Percentiles rank a stretch among this genome's conserved stretches.
These are phyloP conservation scores for Artemisia tridentata DNA, from an alignment of 129 eudicot species.

Conservation along the genomic window DNA sequence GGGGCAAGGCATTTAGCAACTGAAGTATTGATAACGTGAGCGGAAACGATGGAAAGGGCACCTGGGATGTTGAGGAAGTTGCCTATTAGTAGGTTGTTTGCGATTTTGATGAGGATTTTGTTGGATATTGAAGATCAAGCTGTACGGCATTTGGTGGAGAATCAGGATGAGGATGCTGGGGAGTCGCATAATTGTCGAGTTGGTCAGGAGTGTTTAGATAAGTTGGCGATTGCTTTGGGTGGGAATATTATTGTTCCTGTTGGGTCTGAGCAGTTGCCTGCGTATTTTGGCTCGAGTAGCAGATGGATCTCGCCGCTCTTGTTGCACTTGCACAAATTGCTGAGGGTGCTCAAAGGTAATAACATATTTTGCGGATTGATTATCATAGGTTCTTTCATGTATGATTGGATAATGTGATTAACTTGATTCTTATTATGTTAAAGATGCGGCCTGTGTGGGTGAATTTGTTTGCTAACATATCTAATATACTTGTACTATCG, in stretches of 20 bases:
- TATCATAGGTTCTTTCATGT: background rate
- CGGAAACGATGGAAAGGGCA: conserved; percentile 85
- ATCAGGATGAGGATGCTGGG: conserved; percentile 87
- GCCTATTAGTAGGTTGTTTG: conserved; percentile 78
- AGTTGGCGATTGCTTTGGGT: conserved; percentile 78
- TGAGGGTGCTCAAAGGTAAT: conserved; percentile 91
- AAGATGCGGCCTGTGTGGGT: no score
- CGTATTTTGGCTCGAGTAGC: conserved; percentile 89
- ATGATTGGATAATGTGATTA: conserved; percentile 1
- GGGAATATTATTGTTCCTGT: conserved; percentile 88
- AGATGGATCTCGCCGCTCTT: conserved; percentile 82
- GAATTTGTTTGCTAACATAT: no score
- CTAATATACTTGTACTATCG: no score
- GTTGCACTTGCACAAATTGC: conserved; percentile 96
- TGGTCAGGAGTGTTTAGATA: conserved; percentile 88
- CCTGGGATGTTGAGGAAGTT: conserved; percentile 96
- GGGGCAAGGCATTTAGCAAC: conserved; percentile 83
- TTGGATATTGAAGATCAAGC: conserved; percentile 82
- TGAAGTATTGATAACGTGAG: conserved; percentile 77
- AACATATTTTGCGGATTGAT: background rate
- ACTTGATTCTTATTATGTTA: background rate
- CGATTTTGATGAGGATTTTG: conserved; percentile 65
- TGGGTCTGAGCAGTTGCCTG: conserved; percentile 81
- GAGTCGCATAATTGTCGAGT: conserved; percentile 82
- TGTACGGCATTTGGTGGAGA: conserved; percentile 77